Base-by-base conservation (phyloP, 1,284 basidiomycete species). In the Golubevia pallescens region DNA sequence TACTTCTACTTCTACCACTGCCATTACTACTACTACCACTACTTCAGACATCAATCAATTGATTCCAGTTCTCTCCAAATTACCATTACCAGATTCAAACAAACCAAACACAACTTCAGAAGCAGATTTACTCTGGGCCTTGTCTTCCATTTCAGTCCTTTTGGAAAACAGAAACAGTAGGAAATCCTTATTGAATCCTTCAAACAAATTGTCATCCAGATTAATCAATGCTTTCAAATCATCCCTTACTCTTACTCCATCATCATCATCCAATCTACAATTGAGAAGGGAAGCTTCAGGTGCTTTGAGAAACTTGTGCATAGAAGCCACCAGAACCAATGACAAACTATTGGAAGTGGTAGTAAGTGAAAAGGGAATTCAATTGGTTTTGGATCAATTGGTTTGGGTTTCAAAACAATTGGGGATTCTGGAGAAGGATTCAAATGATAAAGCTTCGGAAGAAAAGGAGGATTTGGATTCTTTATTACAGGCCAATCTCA, bases 241-340 rank as follows among this genome's bases (percentile, higher is more conserved):
- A 55, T 55, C 54, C 54, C 21, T 21, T 24, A 55, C 21, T 24
- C n/a, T 38, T 16, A 14, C 3, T n/a, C 5, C 19, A n/a, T 58
- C 14, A n/a, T 38, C 57, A 19, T 5, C 3, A n/a, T 58, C 73
- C 42, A 66, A 75, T 20, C 67, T 80, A 38, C 75, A 80, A 38
- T 70, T 81, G 20, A 71, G 75, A 54, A 63, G 71, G n/a, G 81
- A 81, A 67, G 82, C 82, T 6, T 74, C 75, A 38, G 80, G 81
- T 20, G 75, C 74, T 1, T 71, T 85, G n/a, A 74, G 81, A 56
- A 85, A 83, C 54, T 68, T 85, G 48, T 83, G 81, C 61, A 69
- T 85, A 54, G 76, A 83, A 28, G 73, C 74, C 4, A 20, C 56
- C 8, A 71, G 74, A 48, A 38, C 34, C 3, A 38, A 38, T 38